Evolutionary conservation across 2,329 filamentous ascomycete genomes (phyloP).

Genomic region (Alternaria conjuncta): DNA sequence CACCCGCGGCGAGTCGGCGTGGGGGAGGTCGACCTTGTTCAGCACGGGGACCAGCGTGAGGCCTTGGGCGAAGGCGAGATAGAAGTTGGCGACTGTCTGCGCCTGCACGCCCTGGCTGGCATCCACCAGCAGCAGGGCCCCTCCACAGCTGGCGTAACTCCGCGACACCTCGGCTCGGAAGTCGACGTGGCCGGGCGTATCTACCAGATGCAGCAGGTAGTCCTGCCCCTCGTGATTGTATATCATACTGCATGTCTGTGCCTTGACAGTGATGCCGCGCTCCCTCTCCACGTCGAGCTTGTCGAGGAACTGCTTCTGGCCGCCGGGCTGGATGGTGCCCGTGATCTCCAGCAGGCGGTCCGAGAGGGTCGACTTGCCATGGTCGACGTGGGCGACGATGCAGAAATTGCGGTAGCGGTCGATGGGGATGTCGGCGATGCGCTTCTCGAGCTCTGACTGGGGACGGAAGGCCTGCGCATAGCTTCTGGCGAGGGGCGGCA

Average conservation of each 20-base stretch:
- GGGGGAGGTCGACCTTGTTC: slow-evolving; percentile 94
- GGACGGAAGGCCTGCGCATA: slow-evolving; percentile 49
- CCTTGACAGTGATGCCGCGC: slow-evolving; percentile 97
- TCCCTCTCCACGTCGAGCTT: slow-evolving; percentile 97
- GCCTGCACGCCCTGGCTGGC: slow-evolving; percentile 96
- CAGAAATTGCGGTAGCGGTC: slow-evolving; percentile 92
- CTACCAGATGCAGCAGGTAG: slow-evolving; percentile 92
- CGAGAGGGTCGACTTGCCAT: slow-evolving; percentile 95
- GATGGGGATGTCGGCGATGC: slow-evolving; percentile 77
- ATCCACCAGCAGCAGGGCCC: slow-evolving; percentile 87
- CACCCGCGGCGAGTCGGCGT: slow-evolving; percentile 84
- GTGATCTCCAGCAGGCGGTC: slow-evolving; percentile 93
- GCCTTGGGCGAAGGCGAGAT: slow-evolving; percentile 92
- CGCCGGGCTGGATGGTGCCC: slow-evolving; percentile 83
- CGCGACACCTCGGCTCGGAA: slow-evolving; percentile 95
- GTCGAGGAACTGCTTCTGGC: slow-evolving; percentile 94
- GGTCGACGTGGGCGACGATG: slow-evolving; percentile 97
- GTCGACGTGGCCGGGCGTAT: slow-evolving; percentile 97
- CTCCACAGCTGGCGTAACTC: slow-evolving; percentile 95
- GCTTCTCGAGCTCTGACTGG: slow-evolving; percentile 63
- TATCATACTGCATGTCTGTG: slow-evolving; percentile 97
- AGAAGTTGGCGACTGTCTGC: slow-evolving; percentile 98
- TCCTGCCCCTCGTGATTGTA: slow-evolving; percentile 86
- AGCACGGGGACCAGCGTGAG: slow-evolving; percentile 87
- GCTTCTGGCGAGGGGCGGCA: slow-evolving; percentile 31